Conservation (phyloP, 169 alveolate species). For the Fabrea salina region DNA sequence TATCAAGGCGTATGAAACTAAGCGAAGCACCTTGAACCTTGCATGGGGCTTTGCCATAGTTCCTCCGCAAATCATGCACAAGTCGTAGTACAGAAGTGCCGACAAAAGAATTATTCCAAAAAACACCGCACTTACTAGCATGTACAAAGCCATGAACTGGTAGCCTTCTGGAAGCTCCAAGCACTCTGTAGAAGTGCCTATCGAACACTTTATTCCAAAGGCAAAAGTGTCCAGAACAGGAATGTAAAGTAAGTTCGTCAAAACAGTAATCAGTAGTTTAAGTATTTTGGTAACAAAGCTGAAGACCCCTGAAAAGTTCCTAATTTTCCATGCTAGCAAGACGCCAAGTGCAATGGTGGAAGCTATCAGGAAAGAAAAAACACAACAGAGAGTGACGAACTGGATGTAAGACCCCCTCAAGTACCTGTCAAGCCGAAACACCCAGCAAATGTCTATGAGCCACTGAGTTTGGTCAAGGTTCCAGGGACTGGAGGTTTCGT, state of each 20-base stretch:
- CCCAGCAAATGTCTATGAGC: conserved; percentile 29
- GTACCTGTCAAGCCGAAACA: conserved; percentile 26
- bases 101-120: neutral
- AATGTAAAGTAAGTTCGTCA: neutral
- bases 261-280: conserved; percentile 13
- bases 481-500: conserved; percentile 11
- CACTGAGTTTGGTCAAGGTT: conserved; percentile 25
- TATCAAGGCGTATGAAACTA: neutral
- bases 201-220: conserved; percentile 18
- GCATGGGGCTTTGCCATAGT: conserved; percentile 30
- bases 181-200: neutral
- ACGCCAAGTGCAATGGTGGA: conserved; percentile 1
- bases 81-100: conserved; percentile 21
- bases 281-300: conserved; percentile 13
- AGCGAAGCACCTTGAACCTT: conserved; percentile 8
- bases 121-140: neutral
- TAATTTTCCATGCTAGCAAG: neutral
- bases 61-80: conserved; percentile 26
- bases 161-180: conserved; percentile 14
- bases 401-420: neutral
- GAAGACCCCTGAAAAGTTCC: neutral
- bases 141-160: conserved; percentile 6
- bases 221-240: conserved; percentile 29
- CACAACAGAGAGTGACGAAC: neutral
- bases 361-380: neutral